Base-by-base conservation (phyloP, 116 monocot genomes). In the Dioscorea cayenensis region DNA sequence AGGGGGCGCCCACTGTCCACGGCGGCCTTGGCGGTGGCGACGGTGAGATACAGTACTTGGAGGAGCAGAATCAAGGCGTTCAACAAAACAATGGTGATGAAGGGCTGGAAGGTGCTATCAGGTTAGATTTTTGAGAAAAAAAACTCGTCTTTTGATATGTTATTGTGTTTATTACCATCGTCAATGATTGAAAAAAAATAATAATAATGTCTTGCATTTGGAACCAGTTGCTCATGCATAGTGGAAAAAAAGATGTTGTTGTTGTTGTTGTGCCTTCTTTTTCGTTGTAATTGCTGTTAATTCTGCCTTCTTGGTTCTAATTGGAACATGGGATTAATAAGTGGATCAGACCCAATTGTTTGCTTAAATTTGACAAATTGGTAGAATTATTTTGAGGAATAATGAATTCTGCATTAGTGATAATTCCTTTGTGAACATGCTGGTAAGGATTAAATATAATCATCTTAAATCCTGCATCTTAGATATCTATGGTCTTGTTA, bases 41-140 rank as follows among this genome's bases (percentile, higher is more conserved):
- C 6, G 51, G 51, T 63, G 68, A 60, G 73, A 80, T 84, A 73
- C 75, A 84, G 66, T 84, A 72, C 62, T 77, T 77, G 72, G 81
- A 78, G 62, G 78, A 78, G 21, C 75, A 59, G 62, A 81, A 81
- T 22, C 64, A 78, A 12, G 81, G 72, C n/a, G 61, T 70, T 49
- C 81, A 78, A 12, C 68, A 78, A 28, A 67, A 78, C 69, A 66
- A 74, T 60, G 76, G 72, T 36, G 77, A 81, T 49, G 81, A 70
- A 69, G 74, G 61, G 25, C 58, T 75, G 55, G 85, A 85, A 36
- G 81, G 75, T 36, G 72, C 85, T n/a, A 71, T 66, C 65, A 81
- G 85, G 85, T 85, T 20, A 27, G 50, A 18, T 55, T 51, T 58
- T 62, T 62, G 9, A 62, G 25, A 25, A 60, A 60, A 21, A 23